These are phyloP conservation scores for Diaporthe ampelina DNA, from an alignment of 2,329 filamentous ascomycete genomes.

Conservation along the genomic window DNA sequence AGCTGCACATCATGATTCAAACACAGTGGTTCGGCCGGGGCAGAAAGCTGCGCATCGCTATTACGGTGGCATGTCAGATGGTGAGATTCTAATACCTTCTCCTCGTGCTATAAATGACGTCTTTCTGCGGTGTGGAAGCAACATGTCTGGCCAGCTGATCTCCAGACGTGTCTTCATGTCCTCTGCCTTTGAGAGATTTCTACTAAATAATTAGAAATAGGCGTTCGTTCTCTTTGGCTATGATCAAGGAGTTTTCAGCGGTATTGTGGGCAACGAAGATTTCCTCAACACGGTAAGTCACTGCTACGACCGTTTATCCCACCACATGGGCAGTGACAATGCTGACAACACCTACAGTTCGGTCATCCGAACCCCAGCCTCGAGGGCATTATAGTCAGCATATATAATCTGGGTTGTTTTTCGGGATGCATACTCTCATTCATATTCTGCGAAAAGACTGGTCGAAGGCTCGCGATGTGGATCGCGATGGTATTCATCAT, in stretches of 20 bases:
- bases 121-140: neutral
- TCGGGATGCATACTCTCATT: conserved; percentile 49
- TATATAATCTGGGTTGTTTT: conserved; percentile 59
- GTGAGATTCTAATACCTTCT: neutral
- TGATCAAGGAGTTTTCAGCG: conserved; percentile 63
- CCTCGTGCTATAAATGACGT: neutral
- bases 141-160: neutral
- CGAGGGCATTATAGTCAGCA: conserved; percentile 58
- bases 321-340: neutral
- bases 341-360: conserved; percentile 45
- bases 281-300: conserved; percentile 51
- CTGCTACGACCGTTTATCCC: too few species aligned
- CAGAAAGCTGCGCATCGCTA: conserved; percentile 40
- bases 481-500: conserved; percentile 47
- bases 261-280: conserved; percentile 60
- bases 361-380: conserved; percentile 52
- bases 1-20: conserved; percentile 29
- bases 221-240: conserved; percentile 57
- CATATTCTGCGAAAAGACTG: conserved; percentile 43
- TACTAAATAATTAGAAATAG: conserved; percentile 1
- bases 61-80: conserved; percentile 52
- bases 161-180: neutral
- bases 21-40: conserved; percentile 42
- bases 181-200: too few species aligned
- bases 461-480: conserved; percentile 45